Percentiles rank a stretch among this genome's conserved stretches.
Evolutionary conservation across 148 eudicot genomes (phyloP).

Genomic region (Rhododendron kiyosumense): DNA sequence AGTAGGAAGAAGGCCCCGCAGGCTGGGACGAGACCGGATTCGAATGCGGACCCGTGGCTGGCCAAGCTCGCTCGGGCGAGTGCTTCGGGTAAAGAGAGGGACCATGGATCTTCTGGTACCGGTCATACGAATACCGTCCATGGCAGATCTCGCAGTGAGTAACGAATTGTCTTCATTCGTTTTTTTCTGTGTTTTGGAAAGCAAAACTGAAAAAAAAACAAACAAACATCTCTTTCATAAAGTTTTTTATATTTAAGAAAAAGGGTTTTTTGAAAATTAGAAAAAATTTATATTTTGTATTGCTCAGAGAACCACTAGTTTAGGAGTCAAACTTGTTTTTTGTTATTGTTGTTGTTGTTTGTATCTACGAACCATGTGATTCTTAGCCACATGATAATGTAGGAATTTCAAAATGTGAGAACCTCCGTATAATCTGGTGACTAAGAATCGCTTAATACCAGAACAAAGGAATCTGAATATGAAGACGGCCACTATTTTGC

Average conservation of each 20-base stretch:
- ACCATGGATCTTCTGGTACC: constrained; percentile 74
- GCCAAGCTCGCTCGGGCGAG: constrained; percentile 61
- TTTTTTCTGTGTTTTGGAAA: neutral
- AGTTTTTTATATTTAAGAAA: too few species aligned
- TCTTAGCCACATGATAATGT: neutral
- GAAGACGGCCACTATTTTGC: too few species aligned
- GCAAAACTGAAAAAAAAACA: neutral
- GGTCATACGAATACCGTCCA: constrained; percentile 1
- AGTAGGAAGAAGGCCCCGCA: constrained; percentile 42
- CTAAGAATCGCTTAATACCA: too few species aligned
- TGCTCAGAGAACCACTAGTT: too few species aligned
- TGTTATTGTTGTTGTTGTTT: too few species aligned
- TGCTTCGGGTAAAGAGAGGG: constrained; percentile 58
- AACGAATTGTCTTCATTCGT: neutral
- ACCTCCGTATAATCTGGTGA: too few species aligned
- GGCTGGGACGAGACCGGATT: neutral
- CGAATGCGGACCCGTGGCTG: constrained; percentile 61
- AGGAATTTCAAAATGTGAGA: too few species aligned
- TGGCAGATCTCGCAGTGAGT: constrained; percentile 73
- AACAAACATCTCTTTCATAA: too few species aligned
- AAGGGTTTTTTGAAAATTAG: too few species aligned
- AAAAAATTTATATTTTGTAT: too few species aligned
- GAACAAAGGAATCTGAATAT: too few species aligned
- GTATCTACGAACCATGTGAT: neutral
- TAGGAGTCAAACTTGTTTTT: neutral